These are phyloP conservation scores for Achaetomium macrosporum DNA, from an alignment of 2,329 filamentous ascomycete genomes.

Conservation along the genomic window DNA sequence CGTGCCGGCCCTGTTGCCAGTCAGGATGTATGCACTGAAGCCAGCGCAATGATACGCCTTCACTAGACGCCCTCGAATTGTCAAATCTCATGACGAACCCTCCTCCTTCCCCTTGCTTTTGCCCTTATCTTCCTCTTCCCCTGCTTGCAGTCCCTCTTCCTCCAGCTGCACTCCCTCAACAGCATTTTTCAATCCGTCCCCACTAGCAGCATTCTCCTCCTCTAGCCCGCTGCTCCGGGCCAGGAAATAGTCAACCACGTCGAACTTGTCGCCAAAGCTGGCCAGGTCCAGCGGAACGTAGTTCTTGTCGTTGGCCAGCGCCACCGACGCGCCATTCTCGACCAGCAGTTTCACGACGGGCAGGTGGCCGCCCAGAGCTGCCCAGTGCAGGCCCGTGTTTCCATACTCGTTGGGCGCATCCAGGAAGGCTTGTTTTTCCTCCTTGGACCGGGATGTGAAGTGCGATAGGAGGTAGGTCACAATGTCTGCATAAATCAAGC, in stretches of 20 bases:
- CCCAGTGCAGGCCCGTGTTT: constrained; percentile 93
- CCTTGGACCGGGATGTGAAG: constrained; percentile 35
- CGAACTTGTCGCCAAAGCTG: constrained; percentile 61
- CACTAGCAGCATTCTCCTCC: constrained; percentile 36
- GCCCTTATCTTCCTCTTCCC: neutral
- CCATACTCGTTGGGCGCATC: constrained; percentile 72
- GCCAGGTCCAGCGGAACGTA: constrained; percentile 74
- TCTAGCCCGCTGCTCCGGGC: constrained; percentile 44
- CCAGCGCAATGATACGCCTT: constrained; percentile 30
- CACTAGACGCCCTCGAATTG: neutral
- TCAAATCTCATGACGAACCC: neutral
- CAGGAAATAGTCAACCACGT: constrained; percentile 58
- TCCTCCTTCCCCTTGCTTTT: constrained; percentile 1
- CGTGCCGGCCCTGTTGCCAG: constrained; percentile 56
- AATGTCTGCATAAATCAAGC: constrained; percentile 33
- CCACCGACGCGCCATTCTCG: constrained; percentile 69
- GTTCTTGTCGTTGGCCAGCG: constrained; percentile 74
- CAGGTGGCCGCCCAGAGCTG: constrained; percentile 81
- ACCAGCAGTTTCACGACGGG: constrained; percentile 72
- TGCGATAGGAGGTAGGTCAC: constrained; percentile 40
- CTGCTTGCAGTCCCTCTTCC: constrained; percentile 19
- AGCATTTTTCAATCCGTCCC: constrained; percentile 36
- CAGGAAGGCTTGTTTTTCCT: constrained; percentile 48
- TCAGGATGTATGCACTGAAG: constrained; percentile 72
- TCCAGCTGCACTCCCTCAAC: constrained; percentile 35